Percentiles rank a stretch among this genome's conserved stretches.
Evolutionary conservation across 2,329 filamentous ascomycete species (phyloP).

Genomic region (Drechslerella stenobrocha): DNA sequence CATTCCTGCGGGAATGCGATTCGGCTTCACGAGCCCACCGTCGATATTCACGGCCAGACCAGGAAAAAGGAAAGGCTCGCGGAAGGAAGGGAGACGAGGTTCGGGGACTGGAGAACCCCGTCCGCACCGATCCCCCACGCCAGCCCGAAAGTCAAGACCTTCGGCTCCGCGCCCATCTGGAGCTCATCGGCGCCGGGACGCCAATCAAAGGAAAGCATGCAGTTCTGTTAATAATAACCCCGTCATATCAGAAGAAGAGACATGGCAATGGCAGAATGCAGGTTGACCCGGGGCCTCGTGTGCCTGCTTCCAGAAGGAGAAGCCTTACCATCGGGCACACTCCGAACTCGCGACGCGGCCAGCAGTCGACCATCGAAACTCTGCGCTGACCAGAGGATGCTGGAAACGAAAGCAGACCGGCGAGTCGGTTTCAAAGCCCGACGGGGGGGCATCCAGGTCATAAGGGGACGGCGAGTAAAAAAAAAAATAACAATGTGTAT

Average conservation of each 20-base stretch:
- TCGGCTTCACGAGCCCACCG: background rate
- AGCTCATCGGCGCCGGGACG: conserved; percentile 36
- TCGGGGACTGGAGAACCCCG: background rate
- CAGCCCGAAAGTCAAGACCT: background rate
- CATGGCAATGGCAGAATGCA: conserved; percentile 26
- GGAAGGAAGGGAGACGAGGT: background rate
- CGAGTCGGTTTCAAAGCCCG: no score
- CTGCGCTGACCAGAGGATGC: background rate
- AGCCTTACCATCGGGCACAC: conserved; percentile 25
- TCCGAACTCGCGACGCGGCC: conserved; percentile 40
- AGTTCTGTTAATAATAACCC: conserved; percentile 4
- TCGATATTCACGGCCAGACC: background rate
- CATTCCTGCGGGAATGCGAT: background rate
- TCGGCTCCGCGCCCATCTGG: conserved; percentile 1
- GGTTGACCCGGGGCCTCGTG: conserved; percentile 20
- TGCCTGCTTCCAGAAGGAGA: conserved; percentile 16
- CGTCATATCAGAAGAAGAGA: conserved; percentile 5
- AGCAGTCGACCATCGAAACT: conserved; percentile 15
- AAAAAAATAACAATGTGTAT: no score
- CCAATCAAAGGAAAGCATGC: conserved; percentile 1
- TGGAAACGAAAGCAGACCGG: background rate
- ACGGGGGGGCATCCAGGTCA: no score
- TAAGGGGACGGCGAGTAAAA: no score
- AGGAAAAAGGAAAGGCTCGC: background rate
- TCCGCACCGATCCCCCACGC: conserved; percentile 16